Evolutionary conservation across 2,329 filamentous ascomycete species (phyloP).

Genomic region (Zalaria sp.): DNA sequence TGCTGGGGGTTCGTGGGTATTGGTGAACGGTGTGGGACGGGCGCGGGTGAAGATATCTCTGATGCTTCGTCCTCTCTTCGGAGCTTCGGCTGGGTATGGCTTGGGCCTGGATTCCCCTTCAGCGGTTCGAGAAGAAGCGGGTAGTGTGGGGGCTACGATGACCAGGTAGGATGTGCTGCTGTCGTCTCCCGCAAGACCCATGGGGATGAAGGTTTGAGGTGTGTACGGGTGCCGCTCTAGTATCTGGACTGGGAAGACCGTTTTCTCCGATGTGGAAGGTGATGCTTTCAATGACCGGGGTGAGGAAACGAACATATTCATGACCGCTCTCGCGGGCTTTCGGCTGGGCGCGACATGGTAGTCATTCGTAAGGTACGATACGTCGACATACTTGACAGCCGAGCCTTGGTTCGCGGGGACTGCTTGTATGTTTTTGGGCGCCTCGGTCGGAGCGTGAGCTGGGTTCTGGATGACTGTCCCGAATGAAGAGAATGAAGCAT

Average conservation of each 20-base stretch:
- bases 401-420: slow-evolving; percentile 70
- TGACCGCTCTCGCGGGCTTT: slow-evolving; percentile 43
- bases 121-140: slow-evolving; percentile 17
- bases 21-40: slow-evolving; percentile 34
- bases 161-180: slow-evolving; percentile 54
- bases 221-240: slow-evolving; percentile 91
- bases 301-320: slow-evolving; percentile 84
- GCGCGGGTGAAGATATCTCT: slow-evolving; percentile 27
- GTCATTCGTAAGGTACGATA: slow-evolving; percentile 58
- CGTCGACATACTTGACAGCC: slow-evolving; percentile 72
- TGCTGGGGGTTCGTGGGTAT: slow-evolving; percentile 25
- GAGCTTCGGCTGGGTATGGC: slow-evolving; percentile 27
- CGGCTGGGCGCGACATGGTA: slow-evolving; percentile 54
- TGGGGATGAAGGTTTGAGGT: slow-evolving; percentile 79
- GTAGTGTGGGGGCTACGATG: slow-evolving; percentile 69
- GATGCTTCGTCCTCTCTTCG: slow-evolving; percentile 11
- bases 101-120: slow-evolving; percentile 17
- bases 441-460: slow-evolving; percentile 31
- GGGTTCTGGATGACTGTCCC: slow-evolving; percentile 67
- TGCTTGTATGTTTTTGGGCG: slow-evolving; percentile 22
- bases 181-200: slow-evolving; percentile 41
- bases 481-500: slow-evolving; percentile 58
- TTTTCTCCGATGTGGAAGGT: slow-evolving; percentile 12
- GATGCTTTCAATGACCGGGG: slow-evolving; percentile 39
- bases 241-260: slow-evolving; percentile 52